Conservation (phyloP, 345 rosid genomes). For the Noccaea caerulescens region DNA sequence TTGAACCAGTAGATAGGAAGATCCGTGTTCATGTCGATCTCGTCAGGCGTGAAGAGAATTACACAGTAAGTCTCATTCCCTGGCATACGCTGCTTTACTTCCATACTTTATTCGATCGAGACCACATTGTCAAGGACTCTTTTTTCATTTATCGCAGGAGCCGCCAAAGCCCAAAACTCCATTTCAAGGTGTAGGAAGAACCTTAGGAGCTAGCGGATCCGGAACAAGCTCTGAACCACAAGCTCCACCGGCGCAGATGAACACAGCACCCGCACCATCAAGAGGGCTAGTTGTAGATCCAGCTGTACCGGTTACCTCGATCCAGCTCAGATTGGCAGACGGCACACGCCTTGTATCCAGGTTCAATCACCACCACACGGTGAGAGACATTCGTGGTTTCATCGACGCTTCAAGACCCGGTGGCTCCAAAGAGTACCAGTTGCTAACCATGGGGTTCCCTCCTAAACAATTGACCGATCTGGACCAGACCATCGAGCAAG, state of each 20-base stretch:
- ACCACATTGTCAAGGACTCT: neutral
- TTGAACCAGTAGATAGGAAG: conserved; percentile 65
- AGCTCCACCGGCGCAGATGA: conserved; percentile 38
- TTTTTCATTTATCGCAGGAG: conserved; percentile 57
- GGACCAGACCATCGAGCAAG: conserved; percentile 86
- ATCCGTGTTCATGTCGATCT: conserved; percentile 74
- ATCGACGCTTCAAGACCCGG: conserved; percentile 84
- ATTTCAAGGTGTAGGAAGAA: conserved; percentile 81
- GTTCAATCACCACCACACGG: conserved; percentile 58
- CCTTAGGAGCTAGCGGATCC: conserved; percentile 60
- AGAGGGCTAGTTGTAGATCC: conserved; percentile 65
- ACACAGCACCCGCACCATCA: conserved; percentile 59
- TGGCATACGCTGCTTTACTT: too few species aligned
- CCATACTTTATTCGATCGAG: too few species aligned
- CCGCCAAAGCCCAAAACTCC: conserved; percentile 53
- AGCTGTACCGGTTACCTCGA: conserved; percentile 50
- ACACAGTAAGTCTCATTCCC: conserved; percentile 47
- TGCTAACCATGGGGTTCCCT: conserved; percentile 95
- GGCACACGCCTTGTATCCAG: conserved; percentile 46
- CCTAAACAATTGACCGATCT: conserved; percentile 72
- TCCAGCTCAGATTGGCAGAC: conserved; percentile 88
- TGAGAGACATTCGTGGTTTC: conserved; percentile 76
- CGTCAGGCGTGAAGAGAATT: conserved; percentile 70
- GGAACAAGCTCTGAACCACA: conserved; percentile 44
- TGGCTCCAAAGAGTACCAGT: conserved; percentile 65